Conservation (phyloP, 139 green algal species). For the Micromonas commoda region DNA sequence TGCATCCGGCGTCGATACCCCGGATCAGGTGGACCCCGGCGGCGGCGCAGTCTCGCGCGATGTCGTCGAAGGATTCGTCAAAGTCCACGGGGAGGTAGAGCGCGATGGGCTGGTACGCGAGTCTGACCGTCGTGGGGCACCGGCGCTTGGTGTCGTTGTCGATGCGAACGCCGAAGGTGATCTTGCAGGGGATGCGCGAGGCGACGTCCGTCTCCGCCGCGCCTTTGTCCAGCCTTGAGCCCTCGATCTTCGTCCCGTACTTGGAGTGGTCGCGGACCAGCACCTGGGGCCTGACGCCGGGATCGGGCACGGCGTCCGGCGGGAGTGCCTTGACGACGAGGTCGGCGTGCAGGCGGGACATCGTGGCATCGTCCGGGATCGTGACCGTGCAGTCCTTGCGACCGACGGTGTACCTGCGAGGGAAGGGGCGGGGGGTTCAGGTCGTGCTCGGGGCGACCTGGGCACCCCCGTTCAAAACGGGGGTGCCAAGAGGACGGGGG, state of each 20-base stretch:
- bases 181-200: no score
- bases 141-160: no score
- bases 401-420: neutral
- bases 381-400: neutral
- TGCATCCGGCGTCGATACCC: no score
- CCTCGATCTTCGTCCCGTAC: neutral
- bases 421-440: neutral
- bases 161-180: no score
- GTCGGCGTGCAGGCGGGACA: neutral
- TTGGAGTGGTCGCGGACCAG: neutral
- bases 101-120: no score
- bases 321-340: neutral
- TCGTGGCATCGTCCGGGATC: neutral
- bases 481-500: no score
- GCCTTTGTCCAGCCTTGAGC: neutral
- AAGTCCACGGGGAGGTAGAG: no score
- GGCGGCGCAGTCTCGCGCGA: no score
- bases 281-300: neutral
- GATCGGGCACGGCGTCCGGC: neutral
- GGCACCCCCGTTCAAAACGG: neutral
- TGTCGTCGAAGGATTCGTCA: no score
- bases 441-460: neutral
- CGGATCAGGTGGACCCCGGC: no score
- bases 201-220: neutral
- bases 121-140: no score